phyloP scores from a whole-genome alignment of 2,329 filamentous ascomycete species.

The Neoscytalidium dimidiatum region DNA sequence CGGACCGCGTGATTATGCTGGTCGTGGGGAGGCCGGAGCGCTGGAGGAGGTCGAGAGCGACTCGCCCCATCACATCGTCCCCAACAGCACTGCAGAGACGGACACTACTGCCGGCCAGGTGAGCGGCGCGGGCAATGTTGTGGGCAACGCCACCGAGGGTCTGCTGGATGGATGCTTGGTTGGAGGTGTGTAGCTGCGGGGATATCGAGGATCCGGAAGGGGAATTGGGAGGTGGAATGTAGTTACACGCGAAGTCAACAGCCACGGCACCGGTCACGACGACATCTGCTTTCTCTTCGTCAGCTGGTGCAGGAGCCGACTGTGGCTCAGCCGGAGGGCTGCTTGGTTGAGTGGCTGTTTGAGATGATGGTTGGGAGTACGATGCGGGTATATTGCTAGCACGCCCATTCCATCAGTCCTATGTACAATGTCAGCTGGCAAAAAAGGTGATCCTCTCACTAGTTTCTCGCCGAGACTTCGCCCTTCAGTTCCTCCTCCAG shows the following conservation, averaged over 20 bases:
- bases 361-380: background rate
- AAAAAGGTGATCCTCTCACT: constrained; percentile 14
- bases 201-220: constrained; percentile 36
- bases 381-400: constrained; percentile 20
- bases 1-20: constrained; percentile 55
- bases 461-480: constrained; percentile 2
- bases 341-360: background rate
- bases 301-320: constrained; percentile 17
- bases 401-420: constrained; percentile 14
- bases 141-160: constrained; percentile 88
- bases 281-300: constrained; percentile 54
- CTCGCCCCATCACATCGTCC: constrained; percentile 75
- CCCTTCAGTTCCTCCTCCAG: constrained; percentile 45
- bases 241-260: constrained; percentile 85
- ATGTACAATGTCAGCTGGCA: constrained; percentile 29
- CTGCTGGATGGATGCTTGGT: constrained; percentile 77
- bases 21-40: constrained; percentile 62
- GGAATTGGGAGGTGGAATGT: constrained; percentile 50
- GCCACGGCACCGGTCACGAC: constrained; percentile 89
- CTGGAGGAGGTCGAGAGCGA: constrained; percentile 67
- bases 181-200: constrained; percentile 74
- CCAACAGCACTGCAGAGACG: constrained; percentile 79
- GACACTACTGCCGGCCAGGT: constrained; percentile 66
- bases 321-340: constrained; percentile 7
- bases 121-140: constrained; percentile 85